phyloP scores from a whole-genome alignment of 208 protist species.

The Wallacemonas sp. region DNA sequence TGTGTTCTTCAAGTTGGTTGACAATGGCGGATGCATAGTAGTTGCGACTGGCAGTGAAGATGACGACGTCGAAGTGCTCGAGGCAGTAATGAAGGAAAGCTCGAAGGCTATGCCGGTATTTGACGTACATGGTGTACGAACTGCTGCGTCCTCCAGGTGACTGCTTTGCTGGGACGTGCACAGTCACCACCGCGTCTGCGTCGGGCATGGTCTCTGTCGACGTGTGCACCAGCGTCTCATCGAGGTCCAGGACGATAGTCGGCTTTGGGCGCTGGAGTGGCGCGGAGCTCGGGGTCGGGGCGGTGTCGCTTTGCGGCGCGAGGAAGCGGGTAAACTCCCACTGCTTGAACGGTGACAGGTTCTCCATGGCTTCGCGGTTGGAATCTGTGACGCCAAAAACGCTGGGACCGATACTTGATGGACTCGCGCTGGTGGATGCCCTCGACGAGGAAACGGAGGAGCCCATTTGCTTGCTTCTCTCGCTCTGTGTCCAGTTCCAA shows the following conservation, averaged over 20 bases:
- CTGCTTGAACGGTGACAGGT: conserved; percentile 36
- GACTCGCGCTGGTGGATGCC: neutral
- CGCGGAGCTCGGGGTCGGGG: neutral
- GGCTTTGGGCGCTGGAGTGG: neutral
- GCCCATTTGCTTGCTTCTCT: neutral
- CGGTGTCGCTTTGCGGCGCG: neutral
- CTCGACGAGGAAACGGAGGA: neutral
- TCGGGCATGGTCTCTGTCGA: conserved; percentile 30
- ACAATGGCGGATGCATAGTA: conserved; percentile 44
- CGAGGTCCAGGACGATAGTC: conserved; percentile 51
- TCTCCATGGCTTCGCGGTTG: conserved; percentile 10
- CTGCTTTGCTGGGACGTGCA: conserved; percentile 11
- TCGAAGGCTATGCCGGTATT: conserved; percentile 37
- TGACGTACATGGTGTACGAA: conserved; percentile 35
- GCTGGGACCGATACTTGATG: neutral
- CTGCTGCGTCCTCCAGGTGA: conserved; percentile 1
- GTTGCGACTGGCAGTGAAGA: conserved; percentile 55
- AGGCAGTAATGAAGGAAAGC: conserved; percentile 37
- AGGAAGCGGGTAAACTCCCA: conserved; percentile 39
- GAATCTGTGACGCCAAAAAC: conserved; percentile 2
- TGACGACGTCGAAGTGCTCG: conserved; percentile 47
- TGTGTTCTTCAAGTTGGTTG: conserved; percentile 28
- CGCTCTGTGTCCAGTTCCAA: conserved; percentile 2
- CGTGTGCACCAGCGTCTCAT: conserved; percentile 55
- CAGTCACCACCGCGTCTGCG: conserved; percentile 25